A percentile compares a stretch with the other conserved stretches of the same genome.
Conservation (phyloP, 441 rosid genomes). For the Pelargonium exstipulatum region DNA sequence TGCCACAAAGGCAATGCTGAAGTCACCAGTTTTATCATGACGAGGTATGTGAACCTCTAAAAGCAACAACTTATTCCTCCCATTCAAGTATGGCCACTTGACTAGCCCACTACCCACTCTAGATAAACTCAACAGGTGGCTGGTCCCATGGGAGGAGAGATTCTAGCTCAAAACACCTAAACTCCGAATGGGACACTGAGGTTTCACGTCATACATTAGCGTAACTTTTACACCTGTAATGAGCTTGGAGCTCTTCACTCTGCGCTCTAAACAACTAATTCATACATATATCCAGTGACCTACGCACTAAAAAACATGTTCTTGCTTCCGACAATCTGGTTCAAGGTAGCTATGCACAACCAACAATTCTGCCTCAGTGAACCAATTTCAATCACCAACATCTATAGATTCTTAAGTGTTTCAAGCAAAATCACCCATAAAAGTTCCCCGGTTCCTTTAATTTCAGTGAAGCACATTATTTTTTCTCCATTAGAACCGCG, state of each 20-base stretch:
- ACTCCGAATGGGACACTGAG: neutral
- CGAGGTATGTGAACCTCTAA: neutral
- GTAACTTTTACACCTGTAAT: neutral
- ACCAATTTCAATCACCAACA: too few species aligned
- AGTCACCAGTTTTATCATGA: neutral
- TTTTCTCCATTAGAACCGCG: neutral
- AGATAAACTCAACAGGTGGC: constrained; percentile 1
- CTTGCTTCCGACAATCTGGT: neutral
- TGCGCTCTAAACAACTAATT: neutral
- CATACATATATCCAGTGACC: neutral
- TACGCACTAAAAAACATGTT: neutral
- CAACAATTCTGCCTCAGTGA: too few species aligned
- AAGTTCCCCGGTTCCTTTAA: neutral
- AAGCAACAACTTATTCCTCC: neutral
- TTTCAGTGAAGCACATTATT: neutral
- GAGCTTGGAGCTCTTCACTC: neutral
- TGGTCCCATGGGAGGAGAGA: neutral
- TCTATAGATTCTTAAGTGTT: neutral
- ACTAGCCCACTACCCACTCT: constrained; percentile 1
- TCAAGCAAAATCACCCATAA: neutral
- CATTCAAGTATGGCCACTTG: neutral
- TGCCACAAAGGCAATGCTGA: neutral
- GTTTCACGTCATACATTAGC: neutral
- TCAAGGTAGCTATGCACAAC: too few species aligned
- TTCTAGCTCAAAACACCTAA: neutral